Base-by-base conservation (phyloP, 306 rosid species). In the Argentina anserina region DNA sequence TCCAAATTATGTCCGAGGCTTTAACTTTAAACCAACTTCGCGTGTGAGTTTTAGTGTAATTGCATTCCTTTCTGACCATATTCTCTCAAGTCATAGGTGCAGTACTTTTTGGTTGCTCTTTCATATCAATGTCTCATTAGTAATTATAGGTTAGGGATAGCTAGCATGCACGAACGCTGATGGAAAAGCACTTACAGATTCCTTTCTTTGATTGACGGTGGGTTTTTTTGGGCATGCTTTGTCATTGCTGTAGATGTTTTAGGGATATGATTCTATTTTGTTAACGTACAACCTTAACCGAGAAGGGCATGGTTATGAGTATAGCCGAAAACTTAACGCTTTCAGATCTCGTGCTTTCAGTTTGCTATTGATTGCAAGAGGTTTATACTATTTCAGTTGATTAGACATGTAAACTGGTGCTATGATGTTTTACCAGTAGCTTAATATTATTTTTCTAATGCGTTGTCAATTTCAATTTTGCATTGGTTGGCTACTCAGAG, bases 111-210 rank as follows among this genome's bases (percentile, higher is more conserved):
- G 26, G 29, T 43, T 42, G 15, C 23, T 39, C 50, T 36, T 29
- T 39, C 26, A 59, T 71, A 60, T 73, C 53, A 47, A 74, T 42
- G 67, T 29, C 41, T 12, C 64, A 63, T 66, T 75, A 21, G 64
- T 70, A 52, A 43, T 75, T 64, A 55, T 55, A 91, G 99, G 99
- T 90, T 77, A 76, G 97, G 73, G 97, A n/a, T n/a, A n/a, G n/a
- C n/a, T n/a, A 91, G 75, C 99, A 91, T 84, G 99, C 93, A 46
- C 87, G 99, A 47, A 94, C 91, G 80, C 88, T 94, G 69, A 79
- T 94, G 86, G 99, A 94, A 86, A 91, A 90, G 79, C 80, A 80
- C 75, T 15, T 88, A 70, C 87, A 73, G 86, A 90, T 89, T 85
- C 99, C 99, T 69, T 94, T 94, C 85, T 89, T 91, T 78, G 63